phyloP scores from a whole-genome alignment of 2,329 filamentous ascomycete genomes.

The Trichoderma sp. region DNA sequence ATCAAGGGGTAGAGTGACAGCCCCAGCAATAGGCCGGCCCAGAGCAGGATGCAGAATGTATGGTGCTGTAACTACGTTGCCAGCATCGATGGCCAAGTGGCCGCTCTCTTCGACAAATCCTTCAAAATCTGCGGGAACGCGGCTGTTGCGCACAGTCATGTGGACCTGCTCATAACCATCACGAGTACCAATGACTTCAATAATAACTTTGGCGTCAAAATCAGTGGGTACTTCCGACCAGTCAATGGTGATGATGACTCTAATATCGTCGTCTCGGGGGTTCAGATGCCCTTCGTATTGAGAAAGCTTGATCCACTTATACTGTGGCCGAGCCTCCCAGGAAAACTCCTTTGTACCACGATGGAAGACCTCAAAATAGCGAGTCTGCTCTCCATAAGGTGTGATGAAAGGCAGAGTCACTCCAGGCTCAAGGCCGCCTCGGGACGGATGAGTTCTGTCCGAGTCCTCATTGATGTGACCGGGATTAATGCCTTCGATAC shows the following conservation, averaged over 20 bases:
- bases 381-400: conserved; percentile 31
- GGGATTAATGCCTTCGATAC: conserved; percentile 34
- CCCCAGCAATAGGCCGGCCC: conserved; percentile 28
- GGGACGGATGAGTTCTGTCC: conserved; percentile 46
- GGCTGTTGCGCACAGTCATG: conserved; percentile 24
- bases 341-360: conserved; percentile 32
- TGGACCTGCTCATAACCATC: conserved; percentile 39
- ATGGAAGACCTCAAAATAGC: conserved; percentile 37
- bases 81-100: conserved; percentile 35
- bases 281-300: conserved; percentile 30
- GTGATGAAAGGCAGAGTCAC: conserved; percentile 33
- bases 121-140: conserved; percentile 33
- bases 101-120: conserved; percentile 37
- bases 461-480: conserved; percentile 51
- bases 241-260: conserved; percentile 32
- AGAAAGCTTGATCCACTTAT: conserved; percentile 35
- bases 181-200: conserved; percentile 36
- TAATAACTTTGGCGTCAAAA: conserved; percentile 41
- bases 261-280: conserved; percentile 32
- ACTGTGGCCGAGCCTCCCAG: conserved; percentile 31
- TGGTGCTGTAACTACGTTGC: conserved; percentile 25
- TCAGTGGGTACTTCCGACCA: conserved; percentile 39
- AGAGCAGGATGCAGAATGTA: conserved; percentile 33
- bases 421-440: conserved; percentile 31
- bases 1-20: conserved; percentile 24